Conservation (phyloP, 2,329 filamentous ascomycete genomes). For the Volutella citrinella region DNA sequence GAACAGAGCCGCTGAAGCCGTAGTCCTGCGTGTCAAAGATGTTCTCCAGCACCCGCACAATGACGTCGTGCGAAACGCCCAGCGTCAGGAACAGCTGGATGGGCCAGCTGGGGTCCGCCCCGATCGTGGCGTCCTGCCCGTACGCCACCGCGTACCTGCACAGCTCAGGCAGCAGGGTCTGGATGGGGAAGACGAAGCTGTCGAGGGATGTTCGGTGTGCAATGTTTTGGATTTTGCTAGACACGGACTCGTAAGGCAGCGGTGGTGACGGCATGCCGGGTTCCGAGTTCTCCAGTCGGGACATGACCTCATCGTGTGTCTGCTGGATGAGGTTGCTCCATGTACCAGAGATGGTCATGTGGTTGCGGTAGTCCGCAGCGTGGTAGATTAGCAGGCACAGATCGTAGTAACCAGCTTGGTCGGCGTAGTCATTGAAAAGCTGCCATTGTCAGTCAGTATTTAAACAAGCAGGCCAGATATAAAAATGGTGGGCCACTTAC, state of each 20-base stretch:
- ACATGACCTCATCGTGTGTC: conserved; percentile 57
- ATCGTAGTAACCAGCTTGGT: conserved; percentile 90
- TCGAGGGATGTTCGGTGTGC: conserved; percentile 63
- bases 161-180: conserved; percentile 57
- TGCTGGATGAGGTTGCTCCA: conserved; percentile 81
- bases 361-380: conserved; percentile 84
- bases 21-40: conserved; percentile 58
- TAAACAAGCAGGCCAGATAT: background rate
- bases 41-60: conserved; percentile 53
- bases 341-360: conserved; percentile 76
- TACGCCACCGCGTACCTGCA: conserved; percentile 60
- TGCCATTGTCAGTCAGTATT: conserved; percentile 34
- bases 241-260: conserved; percentile 68
- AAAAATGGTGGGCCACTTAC: conserved; percentile 59
- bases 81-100: conserved; percentile 54
- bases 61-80: conserved; percentile 54
- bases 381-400: conserved; percentile 91
- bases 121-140: conserved; percentile 56
- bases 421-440: conserved; percentile 92
- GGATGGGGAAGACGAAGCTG: conserved; percentile 64
- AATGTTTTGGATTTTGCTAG: conserved; percentile 61
- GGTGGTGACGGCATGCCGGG: conserved; percentile 37
- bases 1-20: conserved; percentile 51
- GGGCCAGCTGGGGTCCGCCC: conserved; percentile 56
- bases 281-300: conserved; percentile 42